These are phyloP conservation scores for Dryadomyces quercus-mongolicae DNA, from an alignment of 2,329 filamentous ascomycete species.

Conservation along the genomic window DNA sequence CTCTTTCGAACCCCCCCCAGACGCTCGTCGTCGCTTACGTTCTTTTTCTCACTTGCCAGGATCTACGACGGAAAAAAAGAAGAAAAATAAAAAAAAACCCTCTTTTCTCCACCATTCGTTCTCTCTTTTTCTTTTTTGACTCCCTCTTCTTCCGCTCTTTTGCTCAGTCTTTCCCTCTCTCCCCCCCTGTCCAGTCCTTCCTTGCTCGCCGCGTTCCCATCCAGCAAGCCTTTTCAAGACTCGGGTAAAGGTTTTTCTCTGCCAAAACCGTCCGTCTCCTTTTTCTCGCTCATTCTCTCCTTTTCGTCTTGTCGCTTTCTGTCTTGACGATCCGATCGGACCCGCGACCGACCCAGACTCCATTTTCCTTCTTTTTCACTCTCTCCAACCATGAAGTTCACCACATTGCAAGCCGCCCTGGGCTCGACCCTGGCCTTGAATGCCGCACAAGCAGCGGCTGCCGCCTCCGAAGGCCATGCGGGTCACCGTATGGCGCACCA, in stretches of 20 bases:
- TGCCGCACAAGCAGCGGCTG: constrained; percentile 26
- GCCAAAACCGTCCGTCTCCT: not conserved
- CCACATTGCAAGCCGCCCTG: constrained; percentile 34
- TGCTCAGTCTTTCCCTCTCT: not conserved
- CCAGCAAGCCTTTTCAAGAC: not conserved
- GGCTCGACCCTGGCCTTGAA: constrained; percentile 36
- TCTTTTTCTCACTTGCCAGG: not conserved
- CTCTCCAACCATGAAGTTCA: constrained; percentile 35
- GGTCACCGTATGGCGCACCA: constrained; percentile 24
- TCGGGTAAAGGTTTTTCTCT: not conserved
- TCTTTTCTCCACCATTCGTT: not conserved
- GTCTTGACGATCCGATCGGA: no score
- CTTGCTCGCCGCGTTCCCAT: not conserved
- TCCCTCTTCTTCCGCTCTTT: not conserved
- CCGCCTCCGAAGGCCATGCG: constrained; percentile 21
- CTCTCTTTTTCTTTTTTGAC: not conserved
- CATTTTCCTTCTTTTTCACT: not conserved
- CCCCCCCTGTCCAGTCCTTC: not conserved
- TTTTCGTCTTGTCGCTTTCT: not conserved
- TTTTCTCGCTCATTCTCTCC: not conserved
- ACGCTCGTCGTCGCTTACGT: constrained; percentile 5
- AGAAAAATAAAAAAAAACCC: not conserved
- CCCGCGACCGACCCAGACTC: no score
- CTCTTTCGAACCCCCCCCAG: not conserved
- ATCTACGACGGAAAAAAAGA: not conserved